A percentile compares a stretch with the other conserved stretches of the same genome.
Conservation (phyloP, 2,329 filamentous ascomycete genomes). For the Ophiostoma sp. region DNA sequence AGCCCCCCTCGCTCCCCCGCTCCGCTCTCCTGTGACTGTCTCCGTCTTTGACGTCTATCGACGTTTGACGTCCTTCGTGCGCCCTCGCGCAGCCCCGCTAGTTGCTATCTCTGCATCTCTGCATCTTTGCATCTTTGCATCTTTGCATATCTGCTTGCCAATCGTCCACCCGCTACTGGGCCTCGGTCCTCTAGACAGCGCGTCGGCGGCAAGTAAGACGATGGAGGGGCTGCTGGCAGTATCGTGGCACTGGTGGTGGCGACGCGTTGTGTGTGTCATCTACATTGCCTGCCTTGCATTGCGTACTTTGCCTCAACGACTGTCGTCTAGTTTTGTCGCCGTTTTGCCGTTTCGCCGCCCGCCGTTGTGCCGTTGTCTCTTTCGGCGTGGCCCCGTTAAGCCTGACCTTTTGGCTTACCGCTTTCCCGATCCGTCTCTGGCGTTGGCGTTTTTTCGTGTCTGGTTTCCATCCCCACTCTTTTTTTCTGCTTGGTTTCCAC, state of each 20-base stretch:
- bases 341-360: neutral
- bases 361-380: neutral
- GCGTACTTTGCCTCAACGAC: neutral
- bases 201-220: neutral
- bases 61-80: neutral
- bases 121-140: neutral
- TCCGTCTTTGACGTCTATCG: neutral
- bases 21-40: neutral
- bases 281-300: neutral
- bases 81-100: too few species aligned
- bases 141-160: neutral
- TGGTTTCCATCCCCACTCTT: slow-evolving; percentile 7
- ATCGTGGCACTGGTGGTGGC: neutral
- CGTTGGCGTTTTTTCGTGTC: slow-evolving; percentile 16
- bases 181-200: neutral
- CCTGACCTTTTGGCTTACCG: slow-evolving; percentile 2
- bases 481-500: slow-evolving; percentile 7
- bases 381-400: neutral
- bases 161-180: neutral
- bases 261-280: neutral
- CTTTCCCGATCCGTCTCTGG: slow-evolving; percentile 11
- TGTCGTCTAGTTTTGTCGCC: neutral
- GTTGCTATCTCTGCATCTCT: neutral
- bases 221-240: neutral
- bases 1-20: neutral